phyloP scores from a whole-genome alignment of 352 stramenopile genomes.

The Elongisporangium senticosum region DNA sequence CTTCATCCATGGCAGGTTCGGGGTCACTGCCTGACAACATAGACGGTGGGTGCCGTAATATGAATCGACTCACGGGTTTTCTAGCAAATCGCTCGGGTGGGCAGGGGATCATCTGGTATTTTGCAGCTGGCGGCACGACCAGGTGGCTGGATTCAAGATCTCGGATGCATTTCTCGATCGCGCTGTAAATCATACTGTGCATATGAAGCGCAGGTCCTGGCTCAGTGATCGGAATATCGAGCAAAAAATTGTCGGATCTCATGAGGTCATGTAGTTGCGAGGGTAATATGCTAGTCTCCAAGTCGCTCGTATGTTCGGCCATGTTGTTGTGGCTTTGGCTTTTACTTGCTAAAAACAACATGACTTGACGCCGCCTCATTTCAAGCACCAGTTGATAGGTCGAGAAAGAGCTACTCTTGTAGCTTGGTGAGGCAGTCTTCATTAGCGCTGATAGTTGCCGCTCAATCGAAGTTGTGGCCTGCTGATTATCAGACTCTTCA shows the following conservation, averaged over 20 bases:
- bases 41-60: slow-evolving; percentile 7
- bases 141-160: slow-evolving; percentile 64
- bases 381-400: neutral
- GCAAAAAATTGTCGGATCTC: slow-evolving; percentile 35
- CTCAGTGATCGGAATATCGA: slow-evolving; percentile 54
- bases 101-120: slow-evolving; percentile 74
- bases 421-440: neutral
- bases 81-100: slow-evolving; percentile 58
- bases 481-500: neutral
- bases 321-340: neutral
- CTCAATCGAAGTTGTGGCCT: neutral
- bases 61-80: slow-evolving; percentile 54
- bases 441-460: neutral
- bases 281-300: slow-evolving; percentile 4
- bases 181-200: slow-evolving; percentile 41
- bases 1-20: neutral
- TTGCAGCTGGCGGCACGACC: slow-evolving; percentile 44
- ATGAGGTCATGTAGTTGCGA: slow-evolving; percentile 17
- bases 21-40: slow-evolving; percentile 3
- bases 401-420: neutral
- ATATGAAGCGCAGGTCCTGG: slow-evolving; percentile 40
- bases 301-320: neutral
- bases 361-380: neutral
- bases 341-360: neutral
- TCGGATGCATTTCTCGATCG: slow-evolving; percentile 58